Conservation (phyloP, 352 stramenopile species). For the Lagenidium sp. region DNA sequence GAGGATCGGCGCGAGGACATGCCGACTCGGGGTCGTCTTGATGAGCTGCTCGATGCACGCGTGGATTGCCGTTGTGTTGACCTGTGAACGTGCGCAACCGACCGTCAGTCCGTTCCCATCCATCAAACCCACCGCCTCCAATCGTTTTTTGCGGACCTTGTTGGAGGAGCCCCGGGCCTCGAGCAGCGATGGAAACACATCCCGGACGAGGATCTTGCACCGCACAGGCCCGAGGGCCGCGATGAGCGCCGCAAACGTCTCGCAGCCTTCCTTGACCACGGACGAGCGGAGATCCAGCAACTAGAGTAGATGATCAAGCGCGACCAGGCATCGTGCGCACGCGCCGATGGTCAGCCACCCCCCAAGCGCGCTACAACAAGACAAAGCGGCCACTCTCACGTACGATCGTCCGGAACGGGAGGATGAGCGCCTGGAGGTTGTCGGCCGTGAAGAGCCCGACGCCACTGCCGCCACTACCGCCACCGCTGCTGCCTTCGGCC, state of each 20-base stretch:
- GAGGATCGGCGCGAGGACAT: constrained; percentile 38
- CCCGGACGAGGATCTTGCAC: constrained; percentile 44
- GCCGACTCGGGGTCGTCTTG: constrained; percentile 25
- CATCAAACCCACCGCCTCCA: background rate
- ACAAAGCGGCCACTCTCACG: background rate
- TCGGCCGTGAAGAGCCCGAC: constrained; percentile 29
- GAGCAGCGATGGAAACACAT: constrained; percentile 54
- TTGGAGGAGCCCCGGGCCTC: constrained; percentile 39
- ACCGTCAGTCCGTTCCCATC: background rate
- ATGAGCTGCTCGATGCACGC: constrained; percentile 47
- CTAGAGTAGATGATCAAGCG: constrained; percentile 6
- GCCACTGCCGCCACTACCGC: background rate
- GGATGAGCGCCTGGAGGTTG: constrained; percentile 40
- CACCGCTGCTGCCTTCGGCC: background rate
- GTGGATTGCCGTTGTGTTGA: constrained; percentile 40
- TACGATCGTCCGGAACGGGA: constrained; percentile 49
- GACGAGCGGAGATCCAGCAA: constrained; percentile 41
- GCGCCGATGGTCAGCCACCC: no score
- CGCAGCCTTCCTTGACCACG: constrained; percentile 54
- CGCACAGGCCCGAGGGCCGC: constrained; percentile 20
- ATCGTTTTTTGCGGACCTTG: constrained; percentile 43
- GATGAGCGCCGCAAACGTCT: constrained; percentile 33
- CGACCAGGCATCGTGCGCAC: background rate
- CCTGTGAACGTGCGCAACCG: constrained; percentile 8
- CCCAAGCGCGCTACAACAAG: no score